These are phyloP conservation scores for Lasiodiplodia theobromae DNA, from an alignment of 2,329 filamentous ascomycete species.

Conservation along the genomic window DNA sequence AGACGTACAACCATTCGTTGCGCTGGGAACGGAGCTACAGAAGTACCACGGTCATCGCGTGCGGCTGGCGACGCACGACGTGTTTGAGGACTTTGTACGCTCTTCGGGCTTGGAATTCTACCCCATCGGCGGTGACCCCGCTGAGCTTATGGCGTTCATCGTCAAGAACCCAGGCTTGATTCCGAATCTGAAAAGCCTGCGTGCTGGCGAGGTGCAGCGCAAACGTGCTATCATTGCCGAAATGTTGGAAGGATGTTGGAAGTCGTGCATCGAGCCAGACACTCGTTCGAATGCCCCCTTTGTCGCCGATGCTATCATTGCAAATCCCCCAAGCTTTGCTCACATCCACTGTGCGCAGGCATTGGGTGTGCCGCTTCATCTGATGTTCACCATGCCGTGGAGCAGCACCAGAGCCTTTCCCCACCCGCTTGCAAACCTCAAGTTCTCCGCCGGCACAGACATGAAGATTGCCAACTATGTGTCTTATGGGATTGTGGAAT, in stretches of 20 bases:
- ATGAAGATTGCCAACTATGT: slow-evolving; percentile 51
- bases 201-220: slow-evolving; percentile 39
- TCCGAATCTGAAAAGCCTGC: slow-evolving; percentile 39
- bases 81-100: slow-evolving; percentile 62
- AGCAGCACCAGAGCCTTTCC: slow-evolving; percentile 53
- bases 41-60: slow-evolving; percentile 60
- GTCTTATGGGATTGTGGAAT: slow-evolving; percentile 57
- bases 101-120: slow-evolving; percentile 64
- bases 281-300: slow-evolving; percentile 27
- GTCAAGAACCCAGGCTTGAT: slow-evolving; percentile 77
- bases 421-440: slow-evolving; percentile 59
- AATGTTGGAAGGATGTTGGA: slow-evolving; percentile 44
- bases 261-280: slow-evolving; percentile 34
- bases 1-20: slow-evolving; percentile 67
- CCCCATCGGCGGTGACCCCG: slow-evolving; percentile 64
- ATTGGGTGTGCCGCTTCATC: slow-evolving; percentile 33
- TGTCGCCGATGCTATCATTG: slow-evolving; percentile 34
- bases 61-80: slow-evolving; percentile 63
- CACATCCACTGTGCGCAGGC: slow-evolving; percentile 34
- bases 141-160: slow-evolving; percentile 69
- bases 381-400: slow-evolving; percentile 57
- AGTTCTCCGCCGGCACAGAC: slow-evolving; percentile 42
- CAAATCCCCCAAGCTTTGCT: slow-evolving; percentile 35
- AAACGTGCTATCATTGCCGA: slow-evolving; percentile 39
- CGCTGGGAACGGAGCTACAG: slow-evolving; percentile 60